phyloP scores from a whole-genome alignment of 192 early-diverging fungal genomes.

The Lobosporangium transversale region DNA sequence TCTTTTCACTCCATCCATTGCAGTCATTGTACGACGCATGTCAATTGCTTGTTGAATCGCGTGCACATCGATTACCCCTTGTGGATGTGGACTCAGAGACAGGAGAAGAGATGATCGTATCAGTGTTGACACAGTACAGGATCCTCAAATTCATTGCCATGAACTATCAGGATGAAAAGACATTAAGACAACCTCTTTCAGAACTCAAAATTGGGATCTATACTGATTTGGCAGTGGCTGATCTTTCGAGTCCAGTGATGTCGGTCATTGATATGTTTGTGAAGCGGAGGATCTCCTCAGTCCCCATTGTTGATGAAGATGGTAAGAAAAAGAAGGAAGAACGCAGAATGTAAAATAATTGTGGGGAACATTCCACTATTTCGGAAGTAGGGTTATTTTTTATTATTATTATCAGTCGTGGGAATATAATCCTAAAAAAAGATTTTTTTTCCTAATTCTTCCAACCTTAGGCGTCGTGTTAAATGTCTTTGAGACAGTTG shows the following conservation, averaged over 20 bases:
- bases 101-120: conserved; percentile 87
- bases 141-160: conserved; percentile 90
- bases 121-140: conserved; percentile 88
- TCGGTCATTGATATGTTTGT: conserved; percentile 94
- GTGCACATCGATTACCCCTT: conserved; percentile 89
- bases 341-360: too few relatives aligned
- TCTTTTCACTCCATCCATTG: conserved; percentile 87
- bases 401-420: too few relatives aligned
- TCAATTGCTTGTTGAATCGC: conserved; percentile 77
- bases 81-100: conserved; percentile 83
- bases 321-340: conserved; percentile 58
- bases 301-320: conserved; percentile 92
- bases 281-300: conserved; percentile 86
- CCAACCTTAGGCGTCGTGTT: conserved; percentile 74
- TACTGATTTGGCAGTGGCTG: conserved; percentile 82
- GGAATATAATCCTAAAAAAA: too few relatives aligned
- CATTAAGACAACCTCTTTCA: conserved; percentile 70
- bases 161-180: conserved; percentile 76
- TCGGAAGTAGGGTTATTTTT: too few relatives aligned
- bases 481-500: conserved; percentile 96
- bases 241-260: conserved; percentile 83
- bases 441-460: too few relatives aligned
- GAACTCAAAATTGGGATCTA: conserved; percentile 92
- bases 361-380: too few relatives aligned
- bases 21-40: conserved; percentile 89